phyloP scores from a whole-genome alignment of 2,329 filamentous ascomycete species.

The Fusarium poae region DNA sequence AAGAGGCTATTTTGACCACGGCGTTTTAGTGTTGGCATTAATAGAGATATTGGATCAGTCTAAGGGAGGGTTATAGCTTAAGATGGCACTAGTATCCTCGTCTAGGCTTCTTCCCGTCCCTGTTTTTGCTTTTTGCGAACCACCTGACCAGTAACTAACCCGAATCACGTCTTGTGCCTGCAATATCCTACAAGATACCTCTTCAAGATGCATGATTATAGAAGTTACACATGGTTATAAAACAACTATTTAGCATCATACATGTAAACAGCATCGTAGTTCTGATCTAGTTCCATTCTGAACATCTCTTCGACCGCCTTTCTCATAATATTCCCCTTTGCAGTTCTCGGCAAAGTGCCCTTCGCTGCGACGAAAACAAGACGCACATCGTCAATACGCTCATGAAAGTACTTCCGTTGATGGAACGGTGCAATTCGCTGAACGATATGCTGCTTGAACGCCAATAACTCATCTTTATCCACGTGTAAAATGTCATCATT shows the following conservation, averaged over 20 bases:
- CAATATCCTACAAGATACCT: not conserved
- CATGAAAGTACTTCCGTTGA: constrained; percentile 6
- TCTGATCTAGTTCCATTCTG: not conserved
- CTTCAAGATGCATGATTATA: not conserved
- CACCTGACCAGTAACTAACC: too few species aligned
- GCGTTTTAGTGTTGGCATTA: not conserved
- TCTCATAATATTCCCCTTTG: constrained; percentile 15
- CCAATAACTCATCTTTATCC: fast-evolving
- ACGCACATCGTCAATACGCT: not conserved
- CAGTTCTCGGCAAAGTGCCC: not conserved
- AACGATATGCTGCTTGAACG: constrained; percentile 1
- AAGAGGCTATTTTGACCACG: not conserved
- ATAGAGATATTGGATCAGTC: too few species aligned
- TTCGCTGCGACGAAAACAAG: not conserved
- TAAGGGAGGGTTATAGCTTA: too few species aligned
- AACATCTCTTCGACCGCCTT: constrained; percentile 4
- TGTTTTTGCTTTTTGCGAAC: too few species aligned
- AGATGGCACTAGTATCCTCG: too few species aligned
- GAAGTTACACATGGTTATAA: not conserved
- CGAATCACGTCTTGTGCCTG: not conserved
- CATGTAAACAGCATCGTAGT: fast-evolving
- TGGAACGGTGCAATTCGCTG: constrained; percentile 1
- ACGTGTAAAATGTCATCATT: not conserved
- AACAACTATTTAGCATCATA: not conserved
- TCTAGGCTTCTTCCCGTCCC: too few species aligned